Percentiles rank a stretch among this genome's conserved stretches.
Evolutionary conservation across 108 stramenopile species (phyloP).

Genomic region (Cyclotella atomus): DNA sequence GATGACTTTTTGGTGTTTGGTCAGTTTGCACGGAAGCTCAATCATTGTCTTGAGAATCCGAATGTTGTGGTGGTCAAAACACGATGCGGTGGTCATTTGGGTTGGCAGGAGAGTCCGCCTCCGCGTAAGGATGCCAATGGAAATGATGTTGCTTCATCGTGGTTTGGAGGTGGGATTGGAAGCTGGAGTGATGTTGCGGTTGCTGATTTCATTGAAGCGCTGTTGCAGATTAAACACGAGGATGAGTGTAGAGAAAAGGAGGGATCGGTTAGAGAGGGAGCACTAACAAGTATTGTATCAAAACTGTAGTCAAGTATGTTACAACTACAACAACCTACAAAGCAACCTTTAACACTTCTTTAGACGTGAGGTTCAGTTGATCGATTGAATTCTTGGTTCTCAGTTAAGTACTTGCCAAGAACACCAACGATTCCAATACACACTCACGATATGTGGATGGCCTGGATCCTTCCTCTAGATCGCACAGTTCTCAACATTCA

Average conservation of each 20-base stretch:
- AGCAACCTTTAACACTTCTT: too few species aligned
- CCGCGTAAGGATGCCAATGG: slow-evolving; percentile 23
- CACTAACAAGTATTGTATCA: not conserved
- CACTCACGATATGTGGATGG: too few species aligned
- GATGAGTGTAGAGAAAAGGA: slow-evolving; percentile 13
- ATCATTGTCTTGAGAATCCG: slow-evolving; percentile 78
- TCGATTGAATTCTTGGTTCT: too few species aligned
- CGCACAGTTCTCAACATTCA: too few species aligned
- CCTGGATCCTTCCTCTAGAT: too few species aligned
- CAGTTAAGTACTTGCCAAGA: too few species aligned
- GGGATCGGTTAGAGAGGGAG: too few species aligned
- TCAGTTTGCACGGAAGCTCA: slow-evolving; percentile 54
- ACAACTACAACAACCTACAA: too few species aligned
- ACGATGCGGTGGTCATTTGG: slow-evolving; percentile 85
- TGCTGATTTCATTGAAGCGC: slow-evolving; percentile 83
- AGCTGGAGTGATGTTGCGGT: slow-evolving; percentile 87
- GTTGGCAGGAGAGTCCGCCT: slow-evolving; percentile 85
- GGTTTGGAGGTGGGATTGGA: slow-evolving; percentile 54
- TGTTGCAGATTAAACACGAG: slow-evolving; percentile 51
- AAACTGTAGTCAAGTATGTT: slow-evolving; percentile 4
- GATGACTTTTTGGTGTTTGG: slow-evolving; percentile 83
- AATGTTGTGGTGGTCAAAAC: slow-evolving; percentile 85
- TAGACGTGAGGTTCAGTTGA: too few species aligned
- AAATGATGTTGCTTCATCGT: not conserved
- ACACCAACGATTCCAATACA: too few species aligned